phyloP scores from a whole-genome alignment of 805 yeast species.

The Yamadazyma nakazawae region DNA sequence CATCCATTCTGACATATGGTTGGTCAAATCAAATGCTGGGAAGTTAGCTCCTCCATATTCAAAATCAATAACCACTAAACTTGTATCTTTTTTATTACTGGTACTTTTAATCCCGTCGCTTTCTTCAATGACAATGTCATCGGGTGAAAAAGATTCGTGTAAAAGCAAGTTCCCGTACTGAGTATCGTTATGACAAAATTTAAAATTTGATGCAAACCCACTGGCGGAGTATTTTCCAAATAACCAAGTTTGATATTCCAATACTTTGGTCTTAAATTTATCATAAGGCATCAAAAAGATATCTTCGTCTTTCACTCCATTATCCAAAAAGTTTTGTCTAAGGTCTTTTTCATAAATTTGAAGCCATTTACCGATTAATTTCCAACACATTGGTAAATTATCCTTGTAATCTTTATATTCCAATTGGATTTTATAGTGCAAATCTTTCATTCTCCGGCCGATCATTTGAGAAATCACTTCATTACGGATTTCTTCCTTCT shows the following conservation, averaged over 20 bases:
- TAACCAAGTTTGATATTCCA: constrained; percentile 62
- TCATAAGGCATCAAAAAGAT: constrained; percentile 47
- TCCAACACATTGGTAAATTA: constrained; percentile 69
- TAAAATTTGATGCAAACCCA: constrained; percentile 48
- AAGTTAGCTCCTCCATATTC: constrained; percentile 91
- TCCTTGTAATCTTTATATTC: constrained; percentile 48
- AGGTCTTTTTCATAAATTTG: constrained; percentile 44
- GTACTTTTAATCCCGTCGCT: constrained; percentile 22
- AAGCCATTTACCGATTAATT: constrained; percentile 69
- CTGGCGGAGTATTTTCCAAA: constrained; percentile 44
- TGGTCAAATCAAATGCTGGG: constrained; percentile 86
- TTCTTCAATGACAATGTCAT: constrained; percentile 27
- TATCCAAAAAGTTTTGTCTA: constrained; percentile 22
- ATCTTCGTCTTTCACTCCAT: constrained; percentile 29
- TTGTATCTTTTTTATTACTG: constrained; percentile 35
- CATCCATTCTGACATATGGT: constrained; percentile 98
- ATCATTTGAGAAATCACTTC: constrained; percentile 76
- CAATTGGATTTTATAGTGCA: constrained; percentile 76
- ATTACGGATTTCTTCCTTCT: constrained; percentile 68
- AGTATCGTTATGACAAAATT: constrained; percentile 93
- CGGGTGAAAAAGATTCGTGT: constrained; percentile 50
- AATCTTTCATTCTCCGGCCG: constrained; percentile 94
- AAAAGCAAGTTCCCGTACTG: constrained; percentile 92
- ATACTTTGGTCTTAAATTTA: constrained; percentile 47
- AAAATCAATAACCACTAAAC: constrained; percentile 90